Conservation (phyloP, 495 filamentous ascomycete species). For the Tuber microsphaerosporum region DNA sequence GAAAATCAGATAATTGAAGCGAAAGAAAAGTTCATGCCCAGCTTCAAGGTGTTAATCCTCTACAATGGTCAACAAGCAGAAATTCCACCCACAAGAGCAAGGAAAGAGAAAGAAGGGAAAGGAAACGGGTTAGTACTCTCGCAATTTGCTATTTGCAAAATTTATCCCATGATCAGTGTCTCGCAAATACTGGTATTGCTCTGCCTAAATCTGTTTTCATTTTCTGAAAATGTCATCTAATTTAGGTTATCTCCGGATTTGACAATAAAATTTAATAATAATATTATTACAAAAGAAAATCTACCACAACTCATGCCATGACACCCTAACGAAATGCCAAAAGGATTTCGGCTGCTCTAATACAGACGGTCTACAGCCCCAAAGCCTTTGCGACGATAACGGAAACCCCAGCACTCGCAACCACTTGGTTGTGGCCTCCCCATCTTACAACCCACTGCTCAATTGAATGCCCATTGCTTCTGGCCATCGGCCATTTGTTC, state of each 20-base stretch:
- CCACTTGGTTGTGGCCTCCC: conserved; percentile 52
- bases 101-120: too few species aligned
- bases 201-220: too few species aligned
- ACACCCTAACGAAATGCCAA: neutral
- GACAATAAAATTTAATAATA: neutral
- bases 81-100: too few species aligned
- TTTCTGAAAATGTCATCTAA: too few species aligned
- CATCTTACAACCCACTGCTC: conserved; percentile 46
- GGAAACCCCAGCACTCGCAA: conserved; percentile 46
- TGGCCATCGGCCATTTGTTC: conserved; percentile 34
- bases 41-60: too few species aligned
- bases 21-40: too few species aligned
- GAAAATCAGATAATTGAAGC: too few species aligned
- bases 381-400: conserved; percentile 39
- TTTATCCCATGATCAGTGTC: too few species aligned
- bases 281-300: neutral
- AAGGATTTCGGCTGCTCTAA: neutral
- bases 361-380: conserved; percentile 20
- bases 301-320: neutral
- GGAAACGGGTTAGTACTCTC: too few species aligned
- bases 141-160: too few species aligned
- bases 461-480: conserved; percentile 35
- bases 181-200: too few species aligned
- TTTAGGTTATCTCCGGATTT: neutral
- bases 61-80: too few species aligned